Evolutionary conservation across 306 rosid genomes (phyloP), one percentile per base, ranked within the genome.

Genomic region (Ceratonia siliqua): DNA sequence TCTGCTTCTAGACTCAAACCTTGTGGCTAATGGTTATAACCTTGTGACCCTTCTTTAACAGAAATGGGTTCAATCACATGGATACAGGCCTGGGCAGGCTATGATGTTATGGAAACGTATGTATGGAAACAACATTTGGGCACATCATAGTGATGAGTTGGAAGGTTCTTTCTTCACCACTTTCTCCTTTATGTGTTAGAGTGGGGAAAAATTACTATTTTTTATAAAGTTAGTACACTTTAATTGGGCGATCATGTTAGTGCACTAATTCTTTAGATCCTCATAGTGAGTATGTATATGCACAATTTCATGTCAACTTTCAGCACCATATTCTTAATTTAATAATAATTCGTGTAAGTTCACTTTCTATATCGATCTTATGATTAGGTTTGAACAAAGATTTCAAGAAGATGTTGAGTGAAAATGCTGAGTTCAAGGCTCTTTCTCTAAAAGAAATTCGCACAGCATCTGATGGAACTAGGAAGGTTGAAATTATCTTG

Each of bases 31-130:
- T 64, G 35, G 53, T 52, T 45, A 20, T 59, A 41, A 42, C 35
- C 33, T 33, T 64, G 45, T 50, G 15, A 58, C 35, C 3, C 21
- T 79, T 72, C 25, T 73, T 58, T 56, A 48, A 24, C 81, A 93
- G 97, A 83, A 84, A 82, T 93, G 98, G 98, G 97, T 91, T 83
- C 91, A 85, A 69, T 87, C 88, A 41, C 90, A 68, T 70, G 98
- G 97, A 54, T 93, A 81, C 75, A 84, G 96, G 52, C 92, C 96
- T 45, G 98, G 96, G 12, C 98, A 93, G 78, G 97, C 96, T 66
- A 78, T 93, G 79, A 91, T 93, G 96, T 83, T 93, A 42, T 93
- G 98, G 98, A 93, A 88, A 79, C 96, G 96, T 50, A 78, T 91
- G 18, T 93, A 93, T 79, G 97, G 98, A 71, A 84, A 89, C 65